These are phyloP conservation scores for Blastocystis sp. DNA, from an alignment of 352 stramenopile species.

Conservation along the genomic window DNA sequence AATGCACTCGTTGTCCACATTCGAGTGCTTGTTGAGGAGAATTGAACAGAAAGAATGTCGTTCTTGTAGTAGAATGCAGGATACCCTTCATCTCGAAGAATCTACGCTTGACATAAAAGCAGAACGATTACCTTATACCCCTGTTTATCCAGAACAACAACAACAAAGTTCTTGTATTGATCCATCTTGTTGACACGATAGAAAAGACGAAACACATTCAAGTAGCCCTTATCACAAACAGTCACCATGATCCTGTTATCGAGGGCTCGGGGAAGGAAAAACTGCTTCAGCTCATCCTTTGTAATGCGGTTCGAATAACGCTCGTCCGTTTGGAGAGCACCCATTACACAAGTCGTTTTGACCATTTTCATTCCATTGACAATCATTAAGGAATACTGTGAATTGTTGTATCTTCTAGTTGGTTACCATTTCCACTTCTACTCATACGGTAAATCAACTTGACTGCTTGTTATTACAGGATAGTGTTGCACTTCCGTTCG, in stretches of 20 bases:
- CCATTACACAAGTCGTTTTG: not conserved
- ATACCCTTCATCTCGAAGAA: not conserved
- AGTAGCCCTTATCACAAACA: slow-evolving; percentile 31
- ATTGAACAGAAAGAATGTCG: not conserved
- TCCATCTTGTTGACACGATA: not conserved
- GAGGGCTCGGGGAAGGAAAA: not conserved
- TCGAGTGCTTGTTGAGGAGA: not conserved
- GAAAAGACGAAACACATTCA: not conserved
- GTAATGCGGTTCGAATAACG: not conserved
- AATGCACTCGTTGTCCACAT: slow-evolving; percentile 4
- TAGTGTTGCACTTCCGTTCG: too few relatives aligned
- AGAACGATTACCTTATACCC: not conserved
- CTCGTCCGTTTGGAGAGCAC: not conserved
- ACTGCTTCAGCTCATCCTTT: not conserved
- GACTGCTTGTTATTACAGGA: too few relatives aligned
- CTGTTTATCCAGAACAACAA: slow-evolving; percentile 9
- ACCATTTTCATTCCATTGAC: not conserved
- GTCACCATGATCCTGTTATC: slow-evolving; percentile 12
- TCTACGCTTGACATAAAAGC: not conserved
- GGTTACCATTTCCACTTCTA: too few relatives aligned
- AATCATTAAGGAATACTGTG: too few relatives aligned
- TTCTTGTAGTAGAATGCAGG: slow-evolving; percentile 14
- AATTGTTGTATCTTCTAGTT: too few relatives aligned
- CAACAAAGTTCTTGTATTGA: slow-evolving; percentile 24
- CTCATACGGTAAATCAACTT: too few relatives aligned